phyloP scores from a whole-genome alignment of 306 rosid genomes.

The Prunus dulcis region DNA sequence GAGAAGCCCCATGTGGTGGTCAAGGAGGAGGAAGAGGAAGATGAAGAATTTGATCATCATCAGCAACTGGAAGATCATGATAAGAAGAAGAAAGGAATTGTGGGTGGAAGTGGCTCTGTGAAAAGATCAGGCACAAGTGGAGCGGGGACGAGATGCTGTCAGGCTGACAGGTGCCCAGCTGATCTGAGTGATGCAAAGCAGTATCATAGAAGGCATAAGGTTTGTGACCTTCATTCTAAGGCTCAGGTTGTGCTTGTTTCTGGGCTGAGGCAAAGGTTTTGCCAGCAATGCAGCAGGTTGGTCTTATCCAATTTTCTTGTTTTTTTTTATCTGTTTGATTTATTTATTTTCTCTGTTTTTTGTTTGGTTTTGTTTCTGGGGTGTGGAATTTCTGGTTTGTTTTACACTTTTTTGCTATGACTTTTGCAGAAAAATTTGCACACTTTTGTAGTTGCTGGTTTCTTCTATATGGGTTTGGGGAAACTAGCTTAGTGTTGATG shows the following conservation, averaged over 20 bases:
- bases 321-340: background rate
- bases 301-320: background rate
- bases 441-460: background rate
- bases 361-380: background rate
- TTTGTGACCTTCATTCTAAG: slow-evolving; percentile 66
- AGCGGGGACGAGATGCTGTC: slow-evolving; percentile 50
- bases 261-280: slow-evolving; percentile 59
- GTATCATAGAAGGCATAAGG: slow-evolving; percentile 64
- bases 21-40: slow-evolving; percentile 19
- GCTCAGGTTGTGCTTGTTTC: slow-evolving; percentile 59
- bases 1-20: slow-evolving; percentile 23
- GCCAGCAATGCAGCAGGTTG: slow-evolving; percentile 91
- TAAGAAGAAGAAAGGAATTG: slow-evolving; percentile 36
- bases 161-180: slow-evolving; percentile 60
- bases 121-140: slow-evolving; percentile 11
- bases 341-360: background rate
- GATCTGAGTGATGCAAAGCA: slow-evolving; percentile 59
- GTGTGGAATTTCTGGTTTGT: background rate
- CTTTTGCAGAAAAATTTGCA: background rate
- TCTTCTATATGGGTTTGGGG: background rate
- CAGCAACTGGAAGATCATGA: slow-evolving; percentile 18
- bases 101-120: background rate
- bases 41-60: slow-evolving; percentile 15
- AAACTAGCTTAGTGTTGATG: background rate
- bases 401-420: background rate